Base-by-base conservation (phyloP, 805 yeast genomes). In the Diddensiella caesifluorescens region DNA sequence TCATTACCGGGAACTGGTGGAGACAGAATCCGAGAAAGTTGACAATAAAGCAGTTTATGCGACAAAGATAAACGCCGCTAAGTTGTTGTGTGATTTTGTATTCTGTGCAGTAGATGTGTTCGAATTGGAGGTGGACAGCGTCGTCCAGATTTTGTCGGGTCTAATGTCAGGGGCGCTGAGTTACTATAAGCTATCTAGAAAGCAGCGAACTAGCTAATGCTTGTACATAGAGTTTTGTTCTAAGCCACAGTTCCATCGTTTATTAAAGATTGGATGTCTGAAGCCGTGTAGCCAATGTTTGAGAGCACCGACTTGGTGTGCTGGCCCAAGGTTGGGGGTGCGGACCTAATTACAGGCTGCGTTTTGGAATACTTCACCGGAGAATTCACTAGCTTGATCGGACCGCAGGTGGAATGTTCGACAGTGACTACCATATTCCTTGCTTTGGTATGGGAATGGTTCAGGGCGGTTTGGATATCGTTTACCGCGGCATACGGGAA, bases 401-500 rank as follows among this genome's bases (percentile, higher is more conserved):
- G 46, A 1, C 68, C 70, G 42, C 63, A 54, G 3, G 48, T 45
- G 3, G 65, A 60, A 44, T 66, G 70, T n/a, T 56, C 59, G 4
- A 62, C 58, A 6, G 49, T 48, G 22, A 56, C 48, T 13, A 67
- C 57, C 69, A 65, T 65, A 31, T 61, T 51, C 19, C 71, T 52
- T 2, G 69, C 68, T 29, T 41, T 45, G 5, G 65, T 50, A 29
- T 66, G 71, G 18, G 59, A 61, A 41, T 61, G 65, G 34, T 55
- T 54, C 13, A 67, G 54, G 12, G 68, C 51, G 13, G 59, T 48
- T 44, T 61, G 56, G 39, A 66, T 54, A 40, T 67, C 70, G 46
- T 66, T 66, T 28, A 66, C 62, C 2, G 70, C 64, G 1, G 71
- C 71, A 38, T 55, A 64, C 7, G 71, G 67, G 45, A 67, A 60